Conservation (phyloP, 805 yeast genomes). For the Saccharomycopsis fodiens region DNA sequence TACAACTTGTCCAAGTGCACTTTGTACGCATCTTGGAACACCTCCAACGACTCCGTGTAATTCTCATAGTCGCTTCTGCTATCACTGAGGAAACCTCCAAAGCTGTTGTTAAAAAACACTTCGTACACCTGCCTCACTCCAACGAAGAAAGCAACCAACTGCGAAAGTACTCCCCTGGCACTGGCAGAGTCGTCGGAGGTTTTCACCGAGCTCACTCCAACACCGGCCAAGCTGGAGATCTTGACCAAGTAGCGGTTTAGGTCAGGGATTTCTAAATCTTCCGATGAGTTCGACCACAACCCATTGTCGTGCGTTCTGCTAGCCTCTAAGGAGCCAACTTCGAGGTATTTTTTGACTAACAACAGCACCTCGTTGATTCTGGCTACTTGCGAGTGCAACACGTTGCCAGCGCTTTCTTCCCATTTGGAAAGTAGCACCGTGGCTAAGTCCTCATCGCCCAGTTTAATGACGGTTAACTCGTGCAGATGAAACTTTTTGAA, state of each 20-base stretch:
- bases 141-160: background rate
- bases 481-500: conserved; percentile 5
- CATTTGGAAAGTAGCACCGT: conserved; percentile 2
- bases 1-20: background rate
- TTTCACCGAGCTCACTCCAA: background rate
- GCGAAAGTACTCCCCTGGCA: background rate
- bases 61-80: background rate
- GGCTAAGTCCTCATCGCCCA: conserved; percentile 3
- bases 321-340: background rate
- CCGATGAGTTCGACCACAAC: conserved; percentile 10
- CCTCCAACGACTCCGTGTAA: background rate
- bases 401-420: background rate
- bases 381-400: background rate
- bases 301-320: background rate
- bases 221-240: conserved; percentile 5
- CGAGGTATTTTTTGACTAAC: background rate
- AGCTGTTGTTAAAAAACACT: background rate
- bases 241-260: conserved; percentile 8
- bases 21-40: background rate
- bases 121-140: background rate
- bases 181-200: no score
- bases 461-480: conserved; percentile 2
- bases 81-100: background rate
- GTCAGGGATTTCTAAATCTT: conserved; percentile 7
- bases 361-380: background rate